Evolutionary conservation across 352 stramenopile genomes (phyloP).

Genomic region (Phytophthora ramorum): DNA sequence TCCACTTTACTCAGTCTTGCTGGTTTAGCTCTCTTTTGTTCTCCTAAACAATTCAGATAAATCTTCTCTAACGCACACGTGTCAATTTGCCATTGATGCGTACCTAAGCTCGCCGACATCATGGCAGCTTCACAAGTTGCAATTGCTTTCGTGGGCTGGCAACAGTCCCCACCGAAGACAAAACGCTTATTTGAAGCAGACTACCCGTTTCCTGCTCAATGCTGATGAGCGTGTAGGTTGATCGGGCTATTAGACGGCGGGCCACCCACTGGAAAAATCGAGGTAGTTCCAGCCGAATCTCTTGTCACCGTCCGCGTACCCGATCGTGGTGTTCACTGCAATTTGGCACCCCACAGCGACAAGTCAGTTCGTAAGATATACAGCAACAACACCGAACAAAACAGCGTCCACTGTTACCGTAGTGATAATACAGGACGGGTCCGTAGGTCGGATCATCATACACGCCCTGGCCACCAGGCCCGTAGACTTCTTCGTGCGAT

Average conservation of each 20-base stretch:
- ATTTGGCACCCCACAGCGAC: not conserved
- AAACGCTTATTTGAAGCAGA: no score
- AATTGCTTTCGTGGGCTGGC: no score
- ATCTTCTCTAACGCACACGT: not conserved
- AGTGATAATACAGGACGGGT: constrained; percentile 60
- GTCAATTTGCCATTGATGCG: no score
- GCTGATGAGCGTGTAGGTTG: no score
- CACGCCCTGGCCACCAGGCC: constrained; percentile 50
- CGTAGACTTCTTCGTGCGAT: constrained; percentile 48
- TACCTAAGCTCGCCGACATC: not conserved
- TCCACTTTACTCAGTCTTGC: no score
- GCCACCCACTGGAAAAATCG: constrained; percentile 50
- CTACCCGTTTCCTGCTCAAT: no score
- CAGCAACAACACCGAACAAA: not conserved
- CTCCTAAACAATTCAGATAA: not conserved
- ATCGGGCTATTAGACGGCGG: constrained; percentile 23
- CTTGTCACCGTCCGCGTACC: constrained; percentile 49
- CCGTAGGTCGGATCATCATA: constrained; percentile 49
- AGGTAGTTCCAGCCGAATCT: constrained; percentile 57
- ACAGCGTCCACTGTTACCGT: constrained; percentile 25
- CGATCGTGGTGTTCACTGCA: constrained; percentile 46
- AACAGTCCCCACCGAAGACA: no score
- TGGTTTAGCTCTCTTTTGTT: no score
- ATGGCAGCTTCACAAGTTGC: not conserved
- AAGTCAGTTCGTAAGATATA: not conserved